phyloP scores from a whole-genome alignment of 495 filamentous ascomycete species.

The Hypoxylon cercidicola region DNA sequence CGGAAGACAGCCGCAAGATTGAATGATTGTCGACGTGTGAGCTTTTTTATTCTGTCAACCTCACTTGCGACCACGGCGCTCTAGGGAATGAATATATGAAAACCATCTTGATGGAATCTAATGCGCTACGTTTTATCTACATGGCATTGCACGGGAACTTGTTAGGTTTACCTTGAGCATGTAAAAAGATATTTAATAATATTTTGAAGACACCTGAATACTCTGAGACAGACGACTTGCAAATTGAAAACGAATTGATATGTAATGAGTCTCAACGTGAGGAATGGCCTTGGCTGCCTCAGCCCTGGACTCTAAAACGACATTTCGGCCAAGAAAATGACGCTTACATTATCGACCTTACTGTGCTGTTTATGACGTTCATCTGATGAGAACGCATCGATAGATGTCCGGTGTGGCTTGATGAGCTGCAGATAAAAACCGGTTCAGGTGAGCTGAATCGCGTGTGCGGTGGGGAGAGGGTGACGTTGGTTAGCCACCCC shows the following conservation, averaged over 20 bases:
- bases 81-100: no score
- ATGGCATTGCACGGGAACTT: no score
- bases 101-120: no score
- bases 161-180: no score
- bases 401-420: constrained; percentile 38
- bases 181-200: no score
- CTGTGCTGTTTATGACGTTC: constrained; percentile 41
- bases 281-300: no score
- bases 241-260: no score
- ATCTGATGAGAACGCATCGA: constrained; percentile 19
- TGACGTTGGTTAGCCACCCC: constrained; percentile 30
- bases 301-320: no score
- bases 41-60: not conserved
- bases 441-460: constrained; percentile 23
- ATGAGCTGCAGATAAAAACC: constrained; percentile 35
- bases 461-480: constrained; percentile 12
- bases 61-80: not conserved
- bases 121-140: no score
- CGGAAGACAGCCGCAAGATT: constrained; percentile 36
- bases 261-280: no score
- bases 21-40: not conserved
- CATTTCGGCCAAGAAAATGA: constrained; percentile 11
- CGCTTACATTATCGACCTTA: not conserved
- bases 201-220: no score
- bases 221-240: no score